A percentile compares a stretch with the other conserved stretches of the same genome.
phyloP scores from a whole-genome alignment of 176 grass and related monocot genomes.

The Thalia dealbata region DNA sequence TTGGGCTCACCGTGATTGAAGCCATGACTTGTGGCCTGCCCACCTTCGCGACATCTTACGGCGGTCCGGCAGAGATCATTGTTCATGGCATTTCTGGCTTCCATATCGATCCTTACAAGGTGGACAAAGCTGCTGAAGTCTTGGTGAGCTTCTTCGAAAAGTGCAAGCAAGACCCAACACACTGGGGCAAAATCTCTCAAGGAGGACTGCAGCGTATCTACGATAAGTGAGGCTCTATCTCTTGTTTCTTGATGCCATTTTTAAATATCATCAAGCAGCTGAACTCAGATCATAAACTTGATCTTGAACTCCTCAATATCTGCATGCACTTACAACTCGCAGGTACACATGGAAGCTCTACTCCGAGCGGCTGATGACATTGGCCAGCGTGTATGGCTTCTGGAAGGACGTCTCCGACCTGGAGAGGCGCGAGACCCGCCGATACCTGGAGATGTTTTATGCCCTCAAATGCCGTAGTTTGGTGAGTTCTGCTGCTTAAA shows the following conservation, averaged over 20 bases:
- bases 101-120: slow-evolving; percentile 94
- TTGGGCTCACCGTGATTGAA: slow-evolving; percentile 81
- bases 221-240: slow-evolving; percentile 46
- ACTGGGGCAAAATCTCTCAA: slow-evolving; percentile 72
- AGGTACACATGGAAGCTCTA: slow-evolving; percentile 99
- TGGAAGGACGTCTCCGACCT: slow-evolving; percentile 93
- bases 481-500: slow-evolving; percentile 36
- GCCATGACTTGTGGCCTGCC: slow-evolving; percentile 90
- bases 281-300: background rate
- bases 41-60: slow-evolving; percentile 77
- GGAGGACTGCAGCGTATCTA: slow-evolving; percentile 82
- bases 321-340: background rate
- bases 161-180: slow-evolving; percentile 37
- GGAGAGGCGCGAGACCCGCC: slow-evolving; percentile 72
- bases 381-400: slow-evolving; percentile 84
- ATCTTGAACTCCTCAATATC: background rate
- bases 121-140: slow-evolving; percentile 70
- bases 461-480: slow-evolving; percentile 76
- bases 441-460: slow-evolving; percentile 97
- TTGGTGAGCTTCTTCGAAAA: slow-evolving; percentile 84
- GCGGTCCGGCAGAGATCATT: slow-evolving; percentile 89
- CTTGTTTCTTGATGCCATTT: background rate
- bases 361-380: slow-evolving; percentile 87
- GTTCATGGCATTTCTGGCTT: slow-evolving; percentile 76
- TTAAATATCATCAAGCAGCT: background rate